Evolutionary conservation across 345 rosid genomes (phyloP).

Genomic region (Fremontodendron californicum): DNA sequence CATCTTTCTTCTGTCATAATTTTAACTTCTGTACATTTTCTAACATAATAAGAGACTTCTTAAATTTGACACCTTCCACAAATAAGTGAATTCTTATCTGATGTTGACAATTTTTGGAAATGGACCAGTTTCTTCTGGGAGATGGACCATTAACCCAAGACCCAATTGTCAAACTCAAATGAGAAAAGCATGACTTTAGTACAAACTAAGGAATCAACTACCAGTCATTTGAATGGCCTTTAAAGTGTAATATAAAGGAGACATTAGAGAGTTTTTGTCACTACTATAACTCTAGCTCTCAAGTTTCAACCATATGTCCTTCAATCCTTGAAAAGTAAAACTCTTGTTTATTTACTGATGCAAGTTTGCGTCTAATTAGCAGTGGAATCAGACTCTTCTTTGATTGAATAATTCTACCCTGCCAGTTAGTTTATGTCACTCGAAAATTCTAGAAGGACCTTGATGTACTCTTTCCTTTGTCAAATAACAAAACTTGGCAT

Average conservation of each 20-base stretch:
- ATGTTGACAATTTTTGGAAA: not conserved
- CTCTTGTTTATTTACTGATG: not conserved
- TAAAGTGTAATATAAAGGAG: not conserved
- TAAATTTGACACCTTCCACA: not conserved
- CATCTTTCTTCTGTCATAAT: not conserved
- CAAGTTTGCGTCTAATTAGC: not conserved
- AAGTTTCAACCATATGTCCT: not conserved
- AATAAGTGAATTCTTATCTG: not conserved
- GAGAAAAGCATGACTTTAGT: not conserved
- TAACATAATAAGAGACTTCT: not conserved
- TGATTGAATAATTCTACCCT: not conserved
- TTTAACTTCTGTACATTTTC: not conserved
- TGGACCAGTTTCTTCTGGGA: not conserved
- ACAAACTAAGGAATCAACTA: not conserved
- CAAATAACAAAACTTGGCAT: too few species aligned
- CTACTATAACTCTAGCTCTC: not conserved
- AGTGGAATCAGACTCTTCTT: not conserved
- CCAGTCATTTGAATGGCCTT: not conserved
- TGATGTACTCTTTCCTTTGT: slow-evolving; percentile 19
- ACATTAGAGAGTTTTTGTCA: not conserved
- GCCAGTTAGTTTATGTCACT: not conserved
- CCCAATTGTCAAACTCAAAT: not conserved
- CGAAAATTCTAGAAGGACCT: not conserved
- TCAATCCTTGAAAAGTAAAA: not conserved
- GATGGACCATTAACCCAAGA: not conserved